Evolutionary conservation across 352 stramenopile species (phyloP).

Genomic region (Lagenidium sp.): DNA sequence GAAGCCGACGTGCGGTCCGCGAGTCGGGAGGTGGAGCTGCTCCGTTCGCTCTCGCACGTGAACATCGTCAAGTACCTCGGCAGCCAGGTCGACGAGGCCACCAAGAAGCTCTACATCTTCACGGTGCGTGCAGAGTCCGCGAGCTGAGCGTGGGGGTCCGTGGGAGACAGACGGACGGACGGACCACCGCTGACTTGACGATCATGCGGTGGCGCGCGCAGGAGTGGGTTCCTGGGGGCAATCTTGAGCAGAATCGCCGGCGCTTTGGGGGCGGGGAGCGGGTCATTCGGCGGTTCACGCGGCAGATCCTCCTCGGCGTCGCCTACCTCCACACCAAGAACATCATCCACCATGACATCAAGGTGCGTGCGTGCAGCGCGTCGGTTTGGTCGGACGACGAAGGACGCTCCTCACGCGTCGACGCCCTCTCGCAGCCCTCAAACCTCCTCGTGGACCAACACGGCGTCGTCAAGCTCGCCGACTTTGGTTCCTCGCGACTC

Average conservation of each 20-base stretch:
- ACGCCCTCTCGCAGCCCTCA: conserved; percentile 43
- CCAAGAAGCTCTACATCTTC: conserved; percentile 76
- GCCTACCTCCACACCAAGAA: conserved; percentile 81
- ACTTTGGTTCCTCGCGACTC: conserved; percentile 88
- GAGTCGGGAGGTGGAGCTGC: conserved; percentile 70
- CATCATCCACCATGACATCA: conserved; percentile 81
- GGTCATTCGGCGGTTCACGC: conserved; percentile 64
- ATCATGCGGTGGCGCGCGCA: conserved; percentile 5
- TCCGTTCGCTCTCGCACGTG: conserved; percentile 74
- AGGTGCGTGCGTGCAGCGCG: too few species aligned
- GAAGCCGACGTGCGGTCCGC: conserved; percentile 18
- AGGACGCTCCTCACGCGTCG: too few species aligned
- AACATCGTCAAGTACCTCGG: conserved; percentile 90
- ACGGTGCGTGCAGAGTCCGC: too few species aligned
- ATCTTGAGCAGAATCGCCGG: conserved; percentile 72
- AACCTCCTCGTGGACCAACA: conserved; percentile 95
- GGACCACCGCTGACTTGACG: background rate
- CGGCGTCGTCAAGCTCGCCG: conserved; percentile 91
- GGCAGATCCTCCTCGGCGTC: conserved; percentile 79
- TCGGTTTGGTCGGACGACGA: too few species aligned
- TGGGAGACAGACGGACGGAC: background rate
- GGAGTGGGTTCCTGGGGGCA: conserved; percentile 86
- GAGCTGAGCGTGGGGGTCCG: too few species aligned
- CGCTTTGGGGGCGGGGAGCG: conserved; percentile 67
- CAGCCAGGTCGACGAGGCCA: conserved; percentile 45